Conservation (phyloP, 106 monocot species). For the Dioscorea alata region DNA sequence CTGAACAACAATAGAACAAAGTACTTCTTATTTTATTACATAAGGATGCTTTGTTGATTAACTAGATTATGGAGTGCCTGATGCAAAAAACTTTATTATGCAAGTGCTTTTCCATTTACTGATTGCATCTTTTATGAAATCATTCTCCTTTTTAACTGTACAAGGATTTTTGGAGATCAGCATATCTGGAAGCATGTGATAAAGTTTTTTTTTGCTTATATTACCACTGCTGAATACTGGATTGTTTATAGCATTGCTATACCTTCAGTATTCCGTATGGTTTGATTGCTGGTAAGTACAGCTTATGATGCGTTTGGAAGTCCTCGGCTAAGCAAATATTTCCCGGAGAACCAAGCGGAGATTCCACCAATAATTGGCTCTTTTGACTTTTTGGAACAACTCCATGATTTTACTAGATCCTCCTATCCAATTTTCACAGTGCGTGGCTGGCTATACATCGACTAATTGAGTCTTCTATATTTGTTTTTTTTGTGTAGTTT, state of each 20-base stretch:
- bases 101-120: too few relatives aligned
- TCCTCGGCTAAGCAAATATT: background rate
- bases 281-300: background rate
- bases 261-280: constrained; percentile 3
- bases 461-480: too few relatives aligned
- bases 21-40: too few relatives aligned
- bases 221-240: constrained; percentile 4
- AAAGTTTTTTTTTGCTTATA: constrained; percentile 15
- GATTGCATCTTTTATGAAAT: too few relatives aligned
- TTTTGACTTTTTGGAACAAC: constrained; percentile 6
- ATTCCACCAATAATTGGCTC: background rate
- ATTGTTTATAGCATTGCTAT: constrained; percentile 6
- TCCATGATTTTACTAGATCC: too few relatives aligned
- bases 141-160: background rate
- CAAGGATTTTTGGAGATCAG: constrained; percentile 1
- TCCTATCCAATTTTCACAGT: too few relatives aligned
- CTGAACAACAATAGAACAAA: too few relatives aligned
- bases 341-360: background rate
- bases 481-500: too few relatives aligned
- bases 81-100: too few relatives aligned
- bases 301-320: constrained; percentile 5
- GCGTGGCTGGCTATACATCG: too few relatives aligned
- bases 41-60: too few relatives aligned
- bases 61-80: too few relatives aligned
- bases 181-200: background rate